phyloP scores from a whole-genome alignment of 2,329 filamentous ascomycete genomes.

The Pseudogymnoascus sp. region DNA sequence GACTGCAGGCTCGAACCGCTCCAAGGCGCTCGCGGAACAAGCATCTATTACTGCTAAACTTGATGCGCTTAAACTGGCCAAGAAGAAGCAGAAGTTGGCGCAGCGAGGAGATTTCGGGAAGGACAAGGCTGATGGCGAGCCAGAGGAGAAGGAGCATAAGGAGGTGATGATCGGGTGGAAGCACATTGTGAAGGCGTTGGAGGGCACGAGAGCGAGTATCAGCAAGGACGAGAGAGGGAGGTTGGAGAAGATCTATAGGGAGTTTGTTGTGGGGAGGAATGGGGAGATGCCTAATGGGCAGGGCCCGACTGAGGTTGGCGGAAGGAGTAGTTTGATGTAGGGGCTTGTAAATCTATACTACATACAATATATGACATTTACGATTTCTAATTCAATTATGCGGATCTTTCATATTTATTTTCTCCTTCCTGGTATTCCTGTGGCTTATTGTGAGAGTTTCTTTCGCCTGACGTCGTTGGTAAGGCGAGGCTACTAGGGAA shows the following conservation, averaged over 20 bases:
- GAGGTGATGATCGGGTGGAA: slow-evolving; percentile 81
- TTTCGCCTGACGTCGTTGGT: neutral
- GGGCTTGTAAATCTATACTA: slow-evolving; percentile 1
- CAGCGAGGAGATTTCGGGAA: slow-evolving; percentile 24
- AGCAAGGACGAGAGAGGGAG: slow-evolving; percentile 68
- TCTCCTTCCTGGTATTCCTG: neutral
- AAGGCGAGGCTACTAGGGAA: neutral
- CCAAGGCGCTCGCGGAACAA: slow-evolving; percentile 62
- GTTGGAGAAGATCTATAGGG: slow-evolving; percentile 75
- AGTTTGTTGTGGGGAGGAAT: slow-evolving; percentile 88
- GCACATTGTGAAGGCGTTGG: slow-evolving; percentile 73
- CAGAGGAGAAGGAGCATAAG: slow-evolving; percentile 36
- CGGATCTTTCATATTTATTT: neutral
- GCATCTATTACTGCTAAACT: slow-evolving; percentile 77
- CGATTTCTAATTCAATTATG: slow-evolving; percentile 9
- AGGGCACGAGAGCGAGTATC: slow-evolving; percentile 75
- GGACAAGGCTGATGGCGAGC: slow-evolving; percentile 19
- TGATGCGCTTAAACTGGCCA: slow-evolving; percentile 66
- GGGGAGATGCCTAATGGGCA: slow-evolving; percentile 95
- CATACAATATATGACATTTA: slow-evolving; percentile 7
- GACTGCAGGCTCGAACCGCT: slow-evolving; percentile 43
- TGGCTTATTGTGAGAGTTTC: neutral
- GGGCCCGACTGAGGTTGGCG: slow-evolving; percentile 85
- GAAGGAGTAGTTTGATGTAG: slow-evolving; percentile 87
- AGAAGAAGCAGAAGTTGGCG: slow-evolving; percentile 37